These are phyloP conservation scores for Groenewaldozyma auringiensis DNA, from an alignment of 1,139 yeast genomes.

Conservation along the genomic window DNA sequence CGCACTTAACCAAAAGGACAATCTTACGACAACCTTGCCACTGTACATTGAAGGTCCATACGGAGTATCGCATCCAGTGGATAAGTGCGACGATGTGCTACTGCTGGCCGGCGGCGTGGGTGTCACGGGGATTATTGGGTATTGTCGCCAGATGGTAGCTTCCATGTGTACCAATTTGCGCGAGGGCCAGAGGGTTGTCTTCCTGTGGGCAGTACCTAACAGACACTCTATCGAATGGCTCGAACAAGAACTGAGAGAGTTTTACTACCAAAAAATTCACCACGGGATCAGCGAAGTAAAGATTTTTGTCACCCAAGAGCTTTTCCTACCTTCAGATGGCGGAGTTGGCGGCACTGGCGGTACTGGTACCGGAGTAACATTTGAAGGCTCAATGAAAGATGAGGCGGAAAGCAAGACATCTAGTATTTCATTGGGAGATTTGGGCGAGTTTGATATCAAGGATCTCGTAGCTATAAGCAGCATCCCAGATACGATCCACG, in stretches of 20 bases:
- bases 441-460: background rate
- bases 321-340: background rate
- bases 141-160: conserved; percentile 7
- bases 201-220: conserved; percentile 48
- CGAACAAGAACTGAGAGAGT: conserved; percentile 16
- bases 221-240: conserved; percentile 43
- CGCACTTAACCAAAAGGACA: conserved; percentile 6
- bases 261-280: conserved; percentile 1
- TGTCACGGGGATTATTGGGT: conserved; percentile 39
- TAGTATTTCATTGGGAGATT: background rate
- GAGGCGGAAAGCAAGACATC: background rate
- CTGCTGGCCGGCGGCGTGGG: conserved; percentile 64
- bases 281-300: conserved; percentile 11
- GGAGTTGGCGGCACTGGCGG: background rate
- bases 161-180: background rate
- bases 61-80: conserved; percentile 42
- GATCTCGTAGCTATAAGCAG: too few relatives aligned
- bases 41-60: conserved; percentile 55
- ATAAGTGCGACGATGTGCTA: conserved; percentile 43
- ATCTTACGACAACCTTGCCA: conserved; percentile 17
- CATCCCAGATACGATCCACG: too few relatives aligned
- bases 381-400: too few relatives aligned
- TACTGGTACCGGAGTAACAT: background rate
- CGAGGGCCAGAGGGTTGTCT: conserved; percentile 38
- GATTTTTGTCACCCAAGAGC: conserved; percentile 14